Percentiles rank a stretch among this genome's conserved stretches.
Conservation (phyloP, 768 basidiomycete species). For the Coprinellus micaceus region DNA sequence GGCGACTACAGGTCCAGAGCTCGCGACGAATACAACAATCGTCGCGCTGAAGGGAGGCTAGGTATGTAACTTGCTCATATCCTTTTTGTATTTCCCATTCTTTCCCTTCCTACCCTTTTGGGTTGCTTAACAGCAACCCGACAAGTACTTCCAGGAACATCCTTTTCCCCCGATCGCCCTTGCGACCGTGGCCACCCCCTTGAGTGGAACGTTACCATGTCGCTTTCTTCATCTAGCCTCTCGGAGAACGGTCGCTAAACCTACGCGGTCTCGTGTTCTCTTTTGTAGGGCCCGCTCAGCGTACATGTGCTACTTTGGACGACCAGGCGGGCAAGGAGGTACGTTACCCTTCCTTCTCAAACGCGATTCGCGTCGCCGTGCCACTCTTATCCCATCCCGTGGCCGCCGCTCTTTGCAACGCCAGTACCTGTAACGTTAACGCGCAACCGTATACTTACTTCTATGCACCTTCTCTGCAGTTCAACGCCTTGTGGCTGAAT, state of each 20-base stretch:
- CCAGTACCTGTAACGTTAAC: no score
- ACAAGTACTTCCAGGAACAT: no score
- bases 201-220: neutral
- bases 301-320: slow-evolving; percentile 72
- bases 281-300: slow-evolving; percentile 53
- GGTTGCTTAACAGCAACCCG: no score
- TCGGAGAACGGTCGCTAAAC: slow-evolving; percentile 2
- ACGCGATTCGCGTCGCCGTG: neutral
- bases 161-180: no score
- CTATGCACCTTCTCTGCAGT: slow-evolving; percentile 52
- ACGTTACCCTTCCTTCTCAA: slow-evolving; percentile 30
- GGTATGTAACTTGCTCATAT: no score
- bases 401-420: no score
- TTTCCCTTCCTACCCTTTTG: no score
- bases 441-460: no score
- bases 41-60: slow-evolving; percentile 68
- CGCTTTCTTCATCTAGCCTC: slow-evolving; percentile 3
- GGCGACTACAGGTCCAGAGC: slow-evolving; percentile 67
- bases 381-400: neutral
- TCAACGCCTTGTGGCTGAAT: slow-evolving; percentile 79
- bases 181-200: no score
- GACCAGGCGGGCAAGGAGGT: slow-evolving; percentile 68
- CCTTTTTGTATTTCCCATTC: slow-evolving; percentile 6
- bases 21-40: slow-evolving; percentile 70
- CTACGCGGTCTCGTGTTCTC: slow-evolving; percentile 1